These are phyloP conservation scores for Alnus rubra DNA, from an alignment of 306 rosid species.

Conservation along the genomic window DNA sequence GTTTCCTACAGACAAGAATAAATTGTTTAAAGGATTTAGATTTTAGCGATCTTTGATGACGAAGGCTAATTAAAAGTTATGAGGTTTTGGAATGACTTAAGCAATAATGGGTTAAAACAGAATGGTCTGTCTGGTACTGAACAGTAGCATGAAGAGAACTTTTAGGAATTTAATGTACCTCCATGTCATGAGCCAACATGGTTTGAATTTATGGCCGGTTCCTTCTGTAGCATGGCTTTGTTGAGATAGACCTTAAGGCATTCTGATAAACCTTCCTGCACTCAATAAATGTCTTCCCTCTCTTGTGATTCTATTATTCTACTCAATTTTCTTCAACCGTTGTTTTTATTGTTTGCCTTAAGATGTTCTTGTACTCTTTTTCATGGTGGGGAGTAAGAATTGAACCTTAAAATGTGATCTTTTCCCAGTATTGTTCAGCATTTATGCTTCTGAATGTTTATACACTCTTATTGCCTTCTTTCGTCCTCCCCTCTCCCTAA, in stretches of 20 bases:
- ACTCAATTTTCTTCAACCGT: not conserved
- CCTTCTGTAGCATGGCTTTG: not conserved
- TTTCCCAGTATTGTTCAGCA: not conserved
- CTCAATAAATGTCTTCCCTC: not conserved
- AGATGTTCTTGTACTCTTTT: not conserved
- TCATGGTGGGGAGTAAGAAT: not conserved
- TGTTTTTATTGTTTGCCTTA: not conserved
- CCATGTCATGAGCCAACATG: not conserved
- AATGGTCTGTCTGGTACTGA: not conserved
- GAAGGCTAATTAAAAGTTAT: not conserved
- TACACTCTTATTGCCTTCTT: not conserved
- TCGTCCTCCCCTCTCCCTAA: not conserved
- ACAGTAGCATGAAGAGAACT: not conserved
- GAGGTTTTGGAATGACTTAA: not conserved
- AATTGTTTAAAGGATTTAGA: not conserved
- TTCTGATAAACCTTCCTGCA: not conserved
- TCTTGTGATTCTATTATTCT: too few relatives aligned
- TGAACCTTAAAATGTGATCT: not conserved
- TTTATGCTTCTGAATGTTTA: not conserved
- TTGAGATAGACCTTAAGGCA: not conserved
- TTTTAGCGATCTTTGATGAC: not conserved
- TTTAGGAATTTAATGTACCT: not conserved
- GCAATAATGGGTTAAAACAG: not conserved
- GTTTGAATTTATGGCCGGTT: not conserved
- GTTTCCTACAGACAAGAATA: not conserved